A percentile compares a stretch with the other conserved stretches of the same genome.
Evolutionary conservation across 768 basidiomycete genomes (phyloP).

Genomic region (Trametes meyenii): DNA sequence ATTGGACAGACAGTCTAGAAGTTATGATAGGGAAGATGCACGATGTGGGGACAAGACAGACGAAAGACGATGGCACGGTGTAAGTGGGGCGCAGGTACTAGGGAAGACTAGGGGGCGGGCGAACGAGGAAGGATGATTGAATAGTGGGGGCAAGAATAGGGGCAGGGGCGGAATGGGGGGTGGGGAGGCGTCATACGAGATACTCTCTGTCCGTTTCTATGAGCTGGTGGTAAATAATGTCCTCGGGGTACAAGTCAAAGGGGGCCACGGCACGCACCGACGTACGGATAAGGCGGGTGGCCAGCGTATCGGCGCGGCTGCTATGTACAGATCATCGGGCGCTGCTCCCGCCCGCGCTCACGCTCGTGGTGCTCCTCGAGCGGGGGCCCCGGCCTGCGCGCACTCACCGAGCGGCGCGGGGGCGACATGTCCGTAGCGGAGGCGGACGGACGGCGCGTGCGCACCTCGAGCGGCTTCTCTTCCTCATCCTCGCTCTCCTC

Average conservation of each 20-base stretch:
- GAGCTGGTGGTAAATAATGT: slow-evolving; percentile 22
- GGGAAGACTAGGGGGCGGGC: not conserved
- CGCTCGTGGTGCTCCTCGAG: not conserved
- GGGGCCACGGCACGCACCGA: not conserved
- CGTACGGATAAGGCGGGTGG: not conserved
- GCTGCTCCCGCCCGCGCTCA: slow-evolving; percentile 9
- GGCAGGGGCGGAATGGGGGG: not conserved
- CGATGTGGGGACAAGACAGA: too few relatives aligned
- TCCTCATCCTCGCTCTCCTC: slow-evolving; percentile 43
- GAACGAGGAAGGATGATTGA: not conserved
- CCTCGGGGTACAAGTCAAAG: not conserved
- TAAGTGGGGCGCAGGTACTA: not conserved
- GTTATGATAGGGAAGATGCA: not conserved
- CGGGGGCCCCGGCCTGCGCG: slow-evolving; percentile 7
- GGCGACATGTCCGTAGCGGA: slow-evolving; percentile 24
- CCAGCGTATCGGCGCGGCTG: not conserved
- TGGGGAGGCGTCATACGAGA: not conserved
- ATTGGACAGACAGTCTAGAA: slow-evolving; percentile 1
- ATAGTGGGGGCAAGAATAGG: not conserved
- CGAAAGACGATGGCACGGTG: too few relatives aligned
- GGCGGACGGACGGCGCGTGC: slow-evolving; percentile 31
- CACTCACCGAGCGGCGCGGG: slow-evolving; percentile 18
- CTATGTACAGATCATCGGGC: slow-evolving; percentile 29
- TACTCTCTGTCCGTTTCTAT: slow-evolving; percentile 26
- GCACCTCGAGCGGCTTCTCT: slow-evolving; percentile 31